Evolutionary conservation across 2,329 filamentous ascomycete species (phyloP).

Genomic region (Monosporascus sp.): DNA sequence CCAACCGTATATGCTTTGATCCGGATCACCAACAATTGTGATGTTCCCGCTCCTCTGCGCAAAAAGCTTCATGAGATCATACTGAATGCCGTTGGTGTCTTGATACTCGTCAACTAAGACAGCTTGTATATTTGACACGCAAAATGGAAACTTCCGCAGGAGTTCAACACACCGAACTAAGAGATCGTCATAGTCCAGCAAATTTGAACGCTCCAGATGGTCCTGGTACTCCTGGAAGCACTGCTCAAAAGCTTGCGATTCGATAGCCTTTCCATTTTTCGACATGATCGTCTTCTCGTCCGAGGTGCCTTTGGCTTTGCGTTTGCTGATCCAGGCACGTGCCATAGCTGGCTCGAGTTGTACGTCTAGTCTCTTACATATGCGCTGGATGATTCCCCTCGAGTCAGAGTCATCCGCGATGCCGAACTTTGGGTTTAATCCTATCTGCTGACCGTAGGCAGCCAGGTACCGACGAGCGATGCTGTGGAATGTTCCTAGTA

Average conservation of each 20-base stretch:
- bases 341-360: slow-evolving; percentile 65
- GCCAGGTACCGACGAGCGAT: slow-evolving; percentile 81
- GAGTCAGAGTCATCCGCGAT: slow-evolving; percentile 86
- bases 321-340: slow-evolving; percentile 71
- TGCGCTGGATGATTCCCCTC: slow-evolving; percentile 71
- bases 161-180: slow-evolving; percentile 79
- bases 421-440: slow-evolving; percentile 75
- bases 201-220: slow-evolving; percentile 68
- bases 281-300: slow-evolving; percentile 34
- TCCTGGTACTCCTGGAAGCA: slow-evolving; percentile 74
- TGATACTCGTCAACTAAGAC: slow-evolving; percentile 97
- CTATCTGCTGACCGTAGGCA: slow-evolving; percentile 79
- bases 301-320: slow-evolving; percentile 52
- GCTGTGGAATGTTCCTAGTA: slow-evolving; percentile 93
- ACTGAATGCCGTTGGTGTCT: slow-evolving; percentile 93
- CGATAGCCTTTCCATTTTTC: slow-evolving; percentile 36
- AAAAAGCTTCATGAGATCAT: slow-evolving; percentile 87
- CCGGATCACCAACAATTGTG: slow-evolving; percentile 92
- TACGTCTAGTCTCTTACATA: slow-evolving; percentile 69
- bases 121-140: slow-evolving; percentile 83
- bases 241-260: slow-evolving; percentile 56
- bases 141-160: slow-evolving; percentile 66
- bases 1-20: slow-evolving; percentile 97
- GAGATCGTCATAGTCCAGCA: slow-evolving; percentile 93
- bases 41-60: slow-evolving; percentile 70